Evolutionary conservation across 441 rosid species (phyloP).

Genomic region (Theobroma grandiflorum): DNA sequence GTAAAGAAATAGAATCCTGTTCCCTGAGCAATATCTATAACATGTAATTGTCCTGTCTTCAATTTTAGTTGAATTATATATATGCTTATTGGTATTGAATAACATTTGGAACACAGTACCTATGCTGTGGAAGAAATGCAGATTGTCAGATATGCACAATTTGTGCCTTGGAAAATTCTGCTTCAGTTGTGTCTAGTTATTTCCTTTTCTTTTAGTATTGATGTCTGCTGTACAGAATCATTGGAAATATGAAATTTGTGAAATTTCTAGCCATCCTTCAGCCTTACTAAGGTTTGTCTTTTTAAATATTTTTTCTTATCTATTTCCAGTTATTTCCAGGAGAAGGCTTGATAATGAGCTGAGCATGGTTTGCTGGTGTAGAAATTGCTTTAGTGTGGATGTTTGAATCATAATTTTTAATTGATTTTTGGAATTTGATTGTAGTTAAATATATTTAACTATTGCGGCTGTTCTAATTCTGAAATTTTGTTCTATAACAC

Average conservation of each 20-base stretch:
- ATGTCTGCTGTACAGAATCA: background rate
- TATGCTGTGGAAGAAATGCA: constrained; percentile 7
- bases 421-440: background rate
- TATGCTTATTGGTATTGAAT: background rate
- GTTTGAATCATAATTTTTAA: background rate
- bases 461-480: background rate
- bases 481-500: background rate
- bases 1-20: background rate
- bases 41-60: background rate
- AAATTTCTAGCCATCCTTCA: background rate
- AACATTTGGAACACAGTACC: background rate
- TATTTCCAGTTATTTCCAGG: background rate
- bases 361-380: background rate
- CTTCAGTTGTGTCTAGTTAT: background rate
- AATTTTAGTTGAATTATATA: constrained; percentile 11
- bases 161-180: background rate
- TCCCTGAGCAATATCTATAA: constrained; percentile 1
- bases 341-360: constrained; percentile 12
- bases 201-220: background rate
- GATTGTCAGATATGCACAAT: background rate
- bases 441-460: constrained; percentile 12
- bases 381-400: background rate
- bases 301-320: constrained; percentile 2
- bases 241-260: constrained; percentile 11
- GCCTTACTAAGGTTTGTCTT: background rate